A percentile compares a stretch with the other conserved stretches of the same genome.
Evolutionary conservation across 225 moss, liverwort and hornwort species (phyloP).

Genomic region (Bryoerythrophyllum caledonicum): DNA sequence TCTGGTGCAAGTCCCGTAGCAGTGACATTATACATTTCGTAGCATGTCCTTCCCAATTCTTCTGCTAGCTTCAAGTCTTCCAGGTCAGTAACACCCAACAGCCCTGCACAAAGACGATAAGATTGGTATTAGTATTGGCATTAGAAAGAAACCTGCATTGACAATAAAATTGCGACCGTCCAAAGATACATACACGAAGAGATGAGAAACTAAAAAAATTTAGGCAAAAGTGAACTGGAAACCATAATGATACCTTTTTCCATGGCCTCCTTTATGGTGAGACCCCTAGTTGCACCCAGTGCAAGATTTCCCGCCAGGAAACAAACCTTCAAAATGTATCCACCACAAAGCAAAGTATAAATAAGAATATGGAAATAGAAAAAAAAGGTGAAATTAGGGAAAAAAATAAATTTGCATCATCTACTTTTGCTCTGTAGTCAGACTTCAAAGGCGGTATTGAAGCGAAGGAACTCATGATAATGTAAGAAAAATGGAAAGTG

Average conservation of each 20-base stretch:
- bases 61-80: conserved; percentile 87
- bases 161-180: conserved; percentile 6
- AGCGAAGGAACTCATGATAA: conserved; percentile 1
- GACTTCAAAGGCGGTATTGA: neutral
- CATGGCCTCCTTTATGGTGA: conserved; percentile 72
- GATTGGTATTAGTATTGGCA: neutral
- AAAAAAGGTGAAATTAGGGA: neutral
- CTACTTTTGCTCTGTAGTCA: neutral
- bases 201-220: neutral
- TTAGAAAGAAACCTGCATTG: conserved; percentile 3
- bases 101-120: conserved; percentile 38
- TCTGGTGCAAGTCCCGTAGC: conserved; percentile 94
- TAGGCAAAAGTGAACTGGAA: neutral
- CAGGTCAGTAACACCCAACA: conserved; percentile 70
- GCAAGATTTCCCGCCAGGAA: conserved; percentile 97
- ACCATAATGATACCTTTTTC: conserved; percentile 41
- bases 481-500: neutral
- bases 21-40: conserved; percentile 94
- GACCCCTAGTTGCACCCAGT: conserved; percentile 87
- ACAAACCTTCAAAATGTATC: conserved; percentile 74
- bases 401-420: neutral
- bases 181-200: neutral
- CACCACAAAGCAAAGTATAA: conserved; percentile 32
- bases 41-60: conserved; percentile 88
- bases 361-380: conserved; percentile 7